Base-by-base conservation (phyloP, 495 filamentous ascomycete genomes). In the Penicillium subrubescens region DNA sequence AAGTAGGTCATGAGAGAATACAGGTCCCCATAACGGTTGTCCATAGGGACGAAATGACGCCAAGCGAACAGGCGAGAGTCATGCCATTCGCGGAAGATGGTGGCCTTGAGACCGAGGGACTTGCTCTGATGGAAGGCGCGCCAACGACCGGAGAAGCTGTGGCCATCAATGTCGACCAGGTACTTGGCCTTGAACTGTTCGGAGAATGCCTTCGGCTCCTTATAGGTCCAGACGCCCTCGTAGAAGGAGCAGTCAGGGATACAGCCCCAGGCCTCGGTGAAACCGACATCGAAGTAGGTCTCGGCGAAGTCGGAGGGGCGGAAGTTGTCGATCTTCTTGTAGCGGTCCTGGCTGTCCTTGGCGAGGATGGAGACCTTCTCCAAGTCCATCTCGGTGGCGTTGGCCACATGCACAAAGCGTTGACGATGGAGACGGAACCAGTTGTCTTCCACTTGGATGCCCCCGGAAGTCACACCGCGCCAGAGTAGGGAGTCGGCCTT, bases 1-100 rank as follows among this genome's bases (percentile, higher is more conserved):
- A 94, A 94, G 69, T 93, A 94, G 61, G 91, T 87, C 83, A 95
- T 86, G 14, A 95, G 84, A 2, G 86, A 88, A 57, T 88, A 94
- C 51, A 92, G 77, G 71, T 96, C 92, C 39, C 86, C 81, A 64
- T 89, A 94, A 15, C 88, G 83, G 69, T 89, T 93, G 69, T 94
- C 92, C 89, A 95, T 91, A 1, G 92, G 92, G n/a, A 92, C 89
- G 66, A 86, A 92, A 67, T 92, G 90, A 59, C 84, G 84, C 90
- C 90, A 92, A 12, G 88, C 81, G 23, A 89, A 80, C 8, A 92
- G 75, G 23, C 90, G 76, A 39, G 82, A 85, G 67, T 92, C 90
- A 62, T 92, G 90, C 90, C 89, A 92, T 75, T 92, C 90, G 11
- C 85, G 79, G 81, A 89, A 92, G 37, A 92, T 82, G 8, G 90